Conservation (phyloP, 768 basidiomycete genomes). For the Guyanaporus albipodus region DNA sequence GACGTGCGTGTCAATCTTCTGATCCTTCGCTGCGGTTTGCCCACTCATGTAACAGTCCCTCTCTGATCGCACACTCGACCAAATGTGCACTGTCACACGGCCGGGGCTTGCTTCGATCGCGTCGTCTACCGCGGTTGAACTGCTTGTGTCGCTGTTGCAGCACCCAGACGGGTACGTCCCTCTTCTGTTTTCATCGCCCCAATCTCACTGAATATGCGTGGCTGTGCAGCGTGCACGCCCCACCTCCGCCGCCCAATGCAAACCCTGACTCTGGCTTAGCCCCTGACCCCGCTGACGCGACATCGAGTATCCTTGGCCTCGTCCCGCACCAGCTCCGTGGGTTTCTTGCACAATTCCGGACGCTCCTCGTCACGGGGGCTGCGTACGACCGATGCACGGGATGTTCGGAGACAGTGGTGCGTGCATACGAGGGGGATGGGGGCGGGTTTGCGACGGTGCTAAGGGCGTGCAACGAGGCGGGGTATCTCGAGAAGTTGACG, state of each 20-base stretch:
- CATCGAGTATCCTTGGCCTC: slow-evolving; percentile 66
- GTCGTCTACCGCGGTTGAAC: slow-evolving; percentile 86
- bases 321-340: slow-evolving; percentile 96
- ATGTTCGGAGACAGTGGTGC: slow-evolving; percentile 77
- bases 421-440: slow-evolving; percentile 76
- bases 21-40: background rate
- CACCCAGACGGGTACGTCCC: slow-evolving; percentile 73
- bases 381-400: slow-evolving; percentile 89
- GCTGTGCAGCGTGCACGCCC: slow-evolving; percentile 41
- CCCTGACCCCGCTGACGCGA: slow-evolving; percentile 12
- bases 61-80: slow-evolving; percentile 91
- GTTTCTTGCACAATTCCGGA: slow-evolving; percentile 82
- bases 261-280: slow-evolving; percentile 21
- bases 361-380: slow-evolving; percentile 77
- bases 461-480: slow-evolving; percentile 76
- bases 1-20: slow-evolving; percentile 65
- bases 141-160: slow-evolving; percentile 84
- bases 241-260: slow-evolving; percentile 63
- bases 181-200: background rate
- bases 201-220: background rate
- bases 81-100: slow-evolving; percentile 98
- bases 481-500: slow-evolving; percentile 70
- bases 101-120: slow-evolving; percentile 94
- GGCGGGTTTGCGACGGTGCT: slow-evolving; percentile 77
- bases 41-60: slow-evolving; percentile 42